Base-by-base conservation (phyloP, 2,329 filamentous ascomycete species). In the Penicillium oxalicum region DNA sequence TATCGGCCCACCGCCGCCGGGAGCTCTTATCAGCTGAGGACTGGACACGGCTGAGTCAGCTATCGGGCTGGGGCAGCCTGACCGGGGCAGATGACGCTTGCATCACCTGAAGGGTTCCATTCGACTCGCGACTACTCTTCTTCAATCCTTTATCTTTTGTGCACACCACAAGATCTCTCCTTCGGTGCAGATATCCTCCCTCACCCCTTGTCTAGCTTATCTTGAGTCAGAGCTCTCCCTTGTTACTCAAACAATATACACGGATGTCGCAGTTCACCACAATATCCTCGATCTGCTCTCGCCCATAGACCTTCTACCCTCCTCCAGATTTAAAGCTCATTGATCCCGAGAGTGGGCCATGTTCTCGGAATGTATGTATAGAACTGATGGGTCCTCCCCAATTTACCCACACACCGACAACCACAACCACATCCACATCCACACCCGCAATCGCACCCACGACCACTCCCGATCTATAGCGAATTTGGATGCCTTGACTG, bases 291-390 rank as follows among this genome's bases (percentile, higher is more conserved):
- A 32, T 32, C 29, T 32, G 8, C 29, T 7, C 29, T 11, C 11
- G 11, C 29, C 29, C 29, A 32, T 32, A 32, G 29, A 32, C 7
- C 3, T 11, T 1, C 29, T 4, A 12, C 35, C 24, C 9, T 29
- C 13, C 26, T 25, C 25, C 27, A 7, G 8, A 36, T 47, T 18
- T 39, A 9, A n/a, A 35, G 5, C 29, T 32, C 29, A 32, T 32
- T 32, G 7, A 32, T 51, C 45, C 45, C 40, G 47, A 51, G 51
- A 58, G 50, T 48, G 51, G 61, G 71, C 65, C 69, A 89, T 90
- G 86, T 89, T 89, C 74, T 95, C 89, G 49, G 89, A 95, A 83
- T 95, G 89, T 94, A 79, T 74, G 88, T 57, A 28, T 40, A 37
- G 25, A 8, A 6, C 9, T 32, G 11, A 32, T 7, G 29, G 29